Base-by-base conservation (phyloP, 176 grass and related monocot species). In the Triticum dicoccoides region DNA sequence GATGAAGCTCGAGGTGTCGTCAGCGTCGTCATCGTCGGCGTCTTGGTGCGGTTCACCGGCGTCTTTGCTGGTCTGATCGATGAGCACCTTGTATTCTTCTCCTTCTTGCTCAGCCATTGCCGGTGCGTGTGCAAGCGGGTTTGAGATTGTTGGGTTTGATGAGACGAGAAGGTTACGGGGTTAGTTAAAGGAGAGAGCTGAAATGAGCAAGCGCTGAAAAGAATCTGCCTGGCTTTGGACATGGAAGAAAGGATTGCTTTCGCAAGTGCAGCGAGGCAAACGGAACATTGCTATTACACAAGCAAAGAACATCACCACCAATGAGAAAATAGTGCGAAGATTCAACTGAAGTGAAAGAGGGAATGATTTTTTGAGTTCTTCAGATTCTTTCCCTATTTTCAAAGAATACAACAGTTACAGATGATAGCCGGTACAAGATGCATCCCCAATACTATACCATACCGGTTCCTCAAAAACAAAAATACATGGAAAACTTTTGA, bases 51-150 rank as follows among this genome's bases (percentile, higher is more conserved):
- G 52, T 61, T 77, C 73, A 1, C 14, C 61, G 0, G 11, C 77
- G 5, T 81, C 81, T 69, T 69, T 86, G 30, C 64, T 77, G 13
- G 56, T 15, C 35, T 80, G 67, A 35, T 95, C 89, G 1, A 91
- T 86, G 29, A 98, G 89, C 58, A 98, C 82, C 84, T 88, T 95
- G 84, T 85, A 92, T 49, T 92, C 84, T 35, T 95, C 90, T 30
- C 84, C 87, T 54, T 6, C 51, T 18, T 2, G 51, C 17, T 89
- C 86, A 9, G 67, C 87, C 91, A 93, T 91, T 42, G 86, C 11
- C 42, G 9, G 42, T 8, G 62, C 8, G n/a, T 35, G 29, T 17
- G 56, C 29, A 74, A 66, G 27, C 63, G 61, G 1, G 29, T 21
- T 51, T 9, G 52, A 42, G 73, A 69, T 23, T 23, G 24, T 3